Evolutionary conservation across 1,139 yeast genomes (phyloP).

Genomic region (Yarrowia galli): DNA sequence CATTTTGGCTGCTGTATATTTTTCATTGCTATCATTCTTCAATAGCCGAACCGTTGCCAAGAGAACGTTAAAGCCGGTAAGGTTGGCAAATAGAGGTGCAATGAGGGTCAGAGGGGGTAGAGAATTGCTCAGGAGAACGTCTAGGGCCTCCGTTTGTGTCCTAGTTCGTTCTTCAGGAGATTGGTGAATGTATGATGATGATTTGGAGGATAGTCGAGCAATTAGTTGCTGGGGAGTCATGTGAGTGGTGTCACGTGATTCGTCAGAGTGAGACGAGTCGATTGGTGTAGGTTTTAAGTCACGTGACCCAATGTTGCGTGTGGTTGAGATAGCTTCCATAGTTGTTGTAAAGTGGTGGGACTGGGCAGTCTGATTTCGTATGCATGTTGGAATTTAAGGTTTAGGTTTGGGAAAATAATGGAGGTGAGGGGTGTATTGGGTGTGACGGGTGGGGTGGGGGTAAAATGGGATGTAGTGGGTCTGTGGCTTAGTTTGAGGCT

Average conservation of each 20-base stretch:
- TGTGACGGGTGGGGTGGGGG: too few species aligned
- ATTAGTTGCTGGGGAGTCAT: not conserved
- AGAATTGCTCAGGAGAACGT: not conserved
- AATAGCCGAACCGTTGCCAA: not conserved
- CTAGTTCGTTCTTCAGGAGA: not conserved
- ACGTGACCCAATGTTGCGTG: constrained; percentile 4
- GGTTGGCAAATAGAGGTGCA: not conserved
- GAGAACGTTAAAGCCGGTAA: constrained; percentile 3
- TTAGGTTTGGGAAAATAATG: not conserved
- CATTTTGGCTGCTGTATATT: constrained; percentile 1
- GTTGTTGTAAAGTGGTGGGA: too few species aligned
- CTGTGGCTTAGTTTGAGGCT: too few species aligned
- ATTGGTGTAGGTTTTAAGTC: not conserved
- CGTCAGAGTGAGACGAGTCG: not conserved
- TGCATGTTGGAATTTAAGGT: constrained; percentile 13
- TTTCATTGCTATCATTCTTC: not conserved
- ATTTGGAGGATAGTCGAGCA: not conserved
- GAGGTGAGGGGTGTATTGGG: not conserved
- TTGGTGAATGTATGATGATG: not conserved
- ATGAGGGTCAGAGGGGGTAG: not conserved
- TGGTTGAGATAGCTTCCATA: constrained; percentile 29
- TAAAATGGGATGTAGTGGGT: too few species aligned
- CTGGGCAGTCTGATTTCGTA: not conserved
- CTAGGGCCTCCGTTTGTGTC: constrained; percentile 1
- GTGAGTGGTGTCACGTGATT: not conserved